phyloP scores from a whole-genome alignment of 2,329 filamentous ascomycete species.

The Trichothecium sympodiale region DNA sequence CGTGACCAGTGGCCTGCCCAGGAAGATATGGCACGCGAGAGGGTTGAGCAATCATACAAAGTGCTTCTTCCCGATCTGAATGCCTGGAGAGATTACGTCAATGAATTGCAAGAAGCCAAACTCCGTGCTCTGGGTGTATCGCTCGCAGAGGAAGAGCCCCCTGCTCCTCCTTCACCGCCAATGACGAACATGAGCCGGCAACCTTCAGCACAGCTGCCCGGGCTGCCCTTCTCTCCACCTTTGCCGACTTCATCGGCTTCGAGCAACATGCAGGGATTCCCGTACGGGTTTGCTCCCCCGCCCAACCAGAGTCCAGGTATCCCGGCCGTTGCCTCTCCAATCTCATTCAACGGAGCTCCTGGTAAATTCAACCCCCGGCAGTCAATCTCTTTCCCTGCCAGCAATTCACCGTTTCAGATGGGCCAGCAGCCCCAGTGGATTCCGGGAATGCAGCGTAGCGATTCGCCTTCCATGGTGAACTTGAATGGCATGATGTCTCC shows the following conservation, averaged over 20 bases:
- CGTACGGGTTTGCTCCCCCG: constrained; percentile 47
- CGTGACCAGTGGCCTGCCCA: constrained; percentile 56
- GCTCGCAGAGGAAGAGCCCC: constrained; percentile 61
- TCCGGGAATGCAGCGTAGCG: constrained; percentile 41
- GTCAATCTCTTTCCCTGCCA: constrained; percentile 56
- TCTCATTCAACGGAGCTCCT: constrained; percentile 50
- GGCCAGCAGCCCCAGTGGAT: constrained; percentile 47
- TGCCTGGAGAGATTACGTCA: constrained; percentile 65
- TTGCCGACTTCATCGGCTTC: constrained; percentile 68
- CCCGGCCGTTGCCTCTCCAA: constrained; percentile 59
- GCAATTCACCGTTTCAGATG: constrained; percentile 57
- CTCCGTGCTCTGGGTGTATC: constrained; percentile 83
- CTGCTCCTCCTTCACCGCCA: constrained; percentile 51
- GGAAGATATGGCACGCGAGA: constrained; percentile 46
- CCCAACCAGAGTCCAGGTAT: constrained; percentile 52
- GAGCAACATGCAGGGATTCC: constrained; percentile 54
- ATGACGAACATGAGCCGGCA: constrained; percentile 52
- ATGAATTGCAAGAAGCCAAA: constrained; percentile 80
- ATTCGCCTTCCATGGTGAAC: constrained; percentile 52
- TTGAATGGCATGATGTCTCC: constrained; percentile 50
- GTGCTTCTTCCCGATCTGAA: constrained; percentile 63
- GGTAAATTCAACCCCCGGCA: constrained; percentile 58
- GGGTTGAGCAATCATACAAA: constrained; percentile 38
- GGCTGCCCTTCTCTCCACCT: constrained; percentile 73
- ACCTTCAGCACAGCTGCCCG: constrained; percentile 62